Evolutionary conservation across 768 basidiomycete species (phyloP), one percentile per base, ranked within the genome.

Genomic region (Hygrocybe coccinea): DNA sequence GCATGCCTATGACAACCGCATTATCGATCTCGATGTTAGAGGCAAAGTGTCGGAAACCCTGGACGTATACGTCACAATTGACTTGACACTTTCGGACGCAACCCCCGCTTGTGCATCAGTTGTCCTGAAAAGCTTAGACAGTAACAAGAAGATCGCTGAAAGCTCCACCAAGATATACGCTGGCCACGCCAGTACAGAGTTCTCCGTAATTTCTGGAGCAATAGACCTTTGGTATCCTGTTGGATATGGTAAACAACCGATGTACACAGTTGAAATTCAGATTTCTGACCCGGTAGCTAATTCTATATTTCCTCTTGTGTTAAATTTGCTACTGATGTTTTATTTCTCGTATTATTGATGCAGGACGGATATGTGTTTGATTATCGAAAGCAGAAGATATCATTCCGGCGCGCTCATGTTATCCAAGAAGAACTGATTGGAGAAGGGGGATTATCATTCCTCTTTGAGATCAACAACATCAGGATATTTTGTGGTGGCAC

Each of bases 401-500:
- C 86, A 5, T 88, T 97, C 74, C 82, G 95, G 17, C 79, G 88
- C n/a, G 87, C 79, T 29, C 74, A 79, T 11, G 70, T 97, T 33
- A 79, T 97, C 0, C 86, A 97, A 71, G 86, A 92, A n/a, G 80
- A 84, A 37, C 74, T 97, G 1, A 60, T 81, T 22, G 91, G 84
- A 58, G 79, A 89, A 63, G 80, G 83, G 5, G 95, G 95, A 1
- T 79, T 84, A 12, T 83, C 86, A 0, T 98, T 97, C 76, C 70
- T 90, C 47, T 98, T 98, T 65, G 89, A 95, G 67, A 77, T 97
- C 66, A 97, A 98, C 69, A 89, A 91, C 54, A 73, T 91, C 57
- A 77, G 89, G 41, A 78, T 97, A 15, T 98, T 97, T 67, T 87
- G 85, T 62, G 95, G 92, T 55, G 95, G 89, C 50, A 35, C 46